Base-by-base conservation (phyloP, 192 early-diverging fungal genomes). In the Backusella circina region DNA sequence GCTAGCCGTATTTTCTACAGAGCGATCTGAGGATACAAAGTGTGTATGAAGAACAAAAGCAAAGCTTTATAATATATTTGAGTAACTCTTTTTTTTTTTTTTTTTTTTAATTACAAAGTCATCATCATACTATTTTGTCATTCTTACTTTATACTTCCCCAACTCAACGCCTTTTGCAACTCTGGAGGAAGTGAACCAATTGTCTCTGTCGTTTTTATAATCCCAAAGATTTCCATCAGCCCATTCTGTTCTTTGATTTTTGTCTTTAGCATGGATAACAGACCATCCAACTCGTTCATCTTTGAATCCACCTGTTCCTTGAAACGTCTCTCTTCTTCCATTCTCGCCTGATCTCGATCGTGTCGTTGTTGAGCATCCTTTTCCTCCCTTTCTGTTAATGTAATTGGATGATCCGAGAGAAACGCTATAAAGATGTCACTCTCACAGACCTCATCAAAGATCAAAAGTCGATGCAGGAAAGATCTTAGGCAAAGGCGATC, bases 31-130 rank as follows among this genome's bases (percentile, higher is more conserved):
- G 13, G 86, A 78, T 9, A 87, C 79, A 57, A 87, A 87, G 35
- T 84, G 83, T 10, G 84, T 83, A 68, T 89, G 85, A 8, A 89
- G 64, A 1, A 83, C 84, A 44, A 85, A 87, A 3, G 88, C 88
- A 78, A 88, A 88, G 33, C 84, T 85, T 65, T 15, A 47, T n/a
- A n/a, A n/a, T 16, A 7, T 39, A 36, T 23, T 5, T 31, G 70
- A 47, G n/a, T 47, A 47, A 41, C 1, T 5, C n/a, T 47, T 4
- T 18, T 47, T 47, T 1, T 6, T n/a, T 41, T 35, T 35, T 35
- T 35, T 35, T 35, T 35, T 3, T 64, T 65, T 31, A 13, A 67
- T 37, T n/a, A 36, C 16, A 35, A n/a, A n/a, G n/a, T n/a, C n/a
- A 68, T 38, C 9, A 38, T 5, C 36, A 23, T 66, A 16, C n/a